Conservation (phyloP, 2,329 filamentous ascomycete species). For the Botrytis elliptica region DNA sequence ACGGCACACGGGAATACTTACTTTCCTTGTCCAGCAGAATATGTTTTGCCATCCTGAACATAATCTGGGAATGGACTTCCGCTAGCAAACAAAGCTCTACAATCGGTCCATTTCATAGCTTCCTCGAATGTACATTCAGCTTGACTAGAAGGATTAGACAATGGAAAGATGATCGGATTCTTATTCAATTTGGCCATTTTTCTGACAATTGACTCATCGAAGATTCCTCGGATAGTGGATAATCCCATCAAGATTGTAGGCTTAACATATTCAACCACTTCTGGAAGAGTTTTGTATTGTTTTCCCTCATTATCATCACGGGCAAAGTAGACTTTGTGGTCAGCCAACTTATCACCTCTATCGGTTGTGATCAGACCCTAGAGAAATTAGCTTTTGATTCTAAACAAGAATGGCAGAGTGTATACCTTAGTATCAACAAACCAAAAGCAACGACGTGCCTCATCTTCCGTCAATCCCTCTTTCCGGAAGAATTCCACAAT, state of each 20-base stretch:
- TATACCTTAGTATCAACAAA: slow-evolving; percentile 60
- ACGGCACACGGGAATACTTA: slow-evolving; percentile 25
- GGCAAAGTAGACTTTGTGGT: slow-evolving; percentile 52
- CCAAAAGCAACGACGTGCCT: slow-evolving; percentile 69
- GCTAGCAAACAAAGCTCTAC: slow-evolving; percentile 74
- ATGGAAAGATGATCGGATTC: slow-evolving; percentile 71
- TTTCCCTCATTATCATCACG: slow-evolving; percentile 40
- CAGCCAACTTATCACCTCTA: slow-evolving; percentile 68
- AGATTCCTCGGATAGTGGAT: slow-evolving; percentile 72
- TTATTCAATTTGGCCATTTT: slow-evolving; percentile 73
- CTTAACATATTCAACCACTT: slow-evolving; percentile 67
- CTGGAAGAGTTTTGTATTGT: slow-evolving; percentile 58
- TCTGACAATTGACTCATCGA: slow-evolving; percentile 69
- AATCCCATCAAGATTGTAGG: slow-evolving; percentile 83
- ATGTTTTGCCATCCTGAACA: slow-evolving; percentile 52
- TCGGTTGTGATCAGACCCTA: slow-evolving; percentile 69
- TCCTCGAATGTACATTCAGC: slow-evolving; percentile 80
- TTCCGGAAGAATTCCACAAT: slow-evolving; percentile 73
- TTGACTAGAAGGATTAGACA: slow-evolving; percentile 80
- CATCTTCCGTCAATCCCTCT: slow-evolving; percentile 64
- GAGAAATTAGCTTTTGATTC: slow-evolving; percentile 8
- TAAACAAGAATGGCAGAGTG: background rate
- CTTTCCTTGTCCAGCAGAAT: slow-evolving; percentile 50
- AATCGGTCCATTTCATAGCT: slow-evolving; percentile 73
- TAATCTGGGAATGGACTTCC: slow-evolving; percentile 80